phyloP scores from a whole-genome alignment of 805 yeast species.

The Candida piceae region DNA sequence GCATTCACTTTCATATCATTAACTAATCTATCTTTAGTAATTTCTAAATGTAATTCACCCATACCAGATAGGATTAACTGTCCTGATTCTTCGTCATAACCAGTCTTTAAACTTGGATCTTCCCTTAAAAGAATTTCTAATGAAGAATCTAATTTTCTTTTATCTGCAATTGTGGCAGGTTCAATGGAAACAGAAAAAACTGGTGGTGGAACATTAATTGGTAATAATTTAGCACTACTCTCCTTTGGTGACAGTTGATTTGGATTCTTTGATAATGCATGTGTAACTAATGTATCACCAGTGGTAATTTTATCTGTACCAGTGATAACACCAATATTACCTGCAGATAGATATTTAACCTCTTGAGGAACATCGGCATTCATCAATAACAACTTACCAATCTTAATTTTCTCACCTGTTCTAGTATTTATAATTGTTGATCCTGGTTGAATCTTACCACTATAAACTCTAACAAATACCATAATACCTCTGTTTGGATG shows the following conservation, averaged over 20 bases:
- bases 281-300: constrained; percentile 83
- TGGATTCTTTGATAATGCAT: constrained; percentile 43
- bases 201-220: constrained; percentile 86
- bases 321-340: constrained; percentile 88
- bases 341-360: constrained; percentile 56
- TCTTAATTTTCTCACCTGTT: constrained; percentile 59
- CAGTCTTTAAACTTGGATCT: constrained; percentile 79
- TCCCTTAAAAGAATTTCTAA: constrained; percentile 66
- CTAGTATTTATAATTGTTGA: constrained; percentile 62
- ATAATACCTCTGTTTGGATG: constrained; percentile 80
- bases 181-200: constrained; percentile 83
- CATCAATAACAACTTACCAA: constrained; percentile 71
- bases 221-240: constrained; percentile 51
- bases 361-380: constrained; percentile 84
- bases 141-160: constrained; percentile 65
- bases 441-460: constrained; percentile 67
- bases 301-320: constrained; percentile 73
- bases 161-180: constrained; percentile 80
- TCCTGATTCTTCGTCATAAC: constrained; percentile 78
- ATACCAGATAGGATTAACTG: constrained; percentile 89
- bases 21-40: constrained; percentile 73
- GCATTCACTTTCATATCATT: constrained; percentile 79
- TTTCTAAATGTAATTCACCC: constrained; percentile 96
- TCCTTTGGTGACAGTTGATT: constrained; percentile 29
- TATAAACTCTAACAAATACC: constrained; percentile 83